Conservation (phyloP, 73 alveolate genomes). For the Paramecium biaurelia region DNA sequence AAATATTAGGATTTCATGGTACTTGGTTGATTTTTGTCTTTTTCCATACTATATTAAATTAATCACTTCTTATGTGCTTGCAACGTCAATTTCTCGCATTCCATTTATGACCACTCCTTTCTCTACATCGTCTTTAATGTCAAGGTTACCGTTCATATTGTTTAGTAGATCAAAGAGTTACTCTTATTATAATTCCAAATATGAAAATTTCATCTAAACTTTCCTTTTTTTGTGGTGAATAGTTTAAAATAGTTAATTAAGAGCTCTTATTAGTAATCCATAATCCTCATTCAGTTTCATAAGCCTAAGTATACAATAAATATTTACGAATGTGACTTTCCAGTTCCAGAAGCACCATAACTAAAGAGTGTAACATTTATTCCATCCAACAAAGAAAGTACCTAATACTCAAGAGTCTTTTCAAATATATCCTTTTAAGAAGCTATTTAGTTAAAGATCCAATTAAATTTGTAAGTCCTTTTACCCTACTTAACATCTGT, state of each 20-base stretch:
- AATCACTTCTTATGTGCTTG: neutral
- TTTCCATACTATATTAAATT: conserved; percentile 33
- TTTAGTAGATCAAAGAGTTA: conserved; percentile 10
- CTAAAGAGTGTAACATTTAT: conserved; percentile 11
- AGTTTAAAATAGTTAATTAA: neutral
- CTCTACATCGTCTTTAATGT: neutral
- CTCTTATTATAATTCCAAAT: conserved; percentile 8
- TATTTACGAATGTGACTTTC: conserved; percentile 22
- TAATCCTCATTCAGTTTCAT: conserved; percentile 35
- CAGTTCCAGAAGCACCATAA: conserved; percentile 8
- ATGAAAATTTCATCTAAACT: neutral
- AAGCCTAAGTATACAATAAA: neutral
- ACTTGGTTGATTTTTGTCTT: neutral
- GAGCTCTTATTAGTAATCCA: neutral
- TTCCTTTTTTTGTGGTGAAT: neutral
- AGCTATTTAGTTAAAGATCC: neutral
- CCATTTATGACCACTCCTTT: neutral
- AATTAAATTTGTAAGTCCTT: neutral
- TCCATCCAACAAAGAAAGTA: neutral
- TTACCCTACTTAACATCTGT: neutral
- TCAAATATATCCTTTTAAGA: conserved; percentile 34
- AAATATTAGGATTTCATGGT: neutral
- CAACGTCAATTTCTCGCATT: conserved; percentile 3
- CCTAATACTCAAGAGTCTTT: conserved; percentile 3
- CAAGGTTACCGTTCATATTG: neutral